phyloP scores from a whole-genome alignment of 2,329 filamentous ascomycete species.

The Xylaria sp. region DNA sequence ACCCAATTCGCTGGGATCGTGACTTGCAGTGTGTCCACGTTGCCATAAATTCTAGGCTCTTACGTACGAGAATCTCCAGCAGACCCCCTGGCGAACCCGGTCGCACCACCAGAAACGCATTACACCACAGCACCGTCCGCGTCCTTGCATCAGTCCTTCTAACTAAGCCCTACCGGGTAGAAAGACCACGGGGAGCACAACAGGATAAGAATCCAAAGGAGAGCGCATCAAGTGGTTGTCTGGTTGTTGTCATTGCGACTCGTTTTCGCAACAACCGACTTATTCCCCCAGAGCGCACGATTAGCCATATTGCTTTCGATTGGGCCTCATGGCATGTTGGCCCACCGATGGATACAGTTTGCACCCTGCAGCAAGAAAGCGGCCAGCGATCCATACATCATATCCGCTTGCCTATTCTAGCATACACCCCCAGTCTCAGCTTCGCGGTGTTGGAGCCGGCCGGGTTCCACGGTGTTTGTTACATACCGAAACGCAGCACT shows the following conservation, averaged over 20 bases:
- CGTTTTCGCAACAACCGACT: neutral
- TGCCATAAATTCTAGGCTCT: constrained; percentile 35
- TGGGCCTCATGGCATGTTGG: constrained; percentile 21
- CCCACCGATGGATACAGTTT: constrained; percentile 30
- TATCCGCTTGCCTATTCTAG: constrained; percentile 34
- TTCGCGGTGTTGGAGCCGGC: constrained; percentile 14
- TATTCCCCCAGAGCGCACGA: constrained; percentile 10
- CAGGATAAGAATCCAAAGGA: neutral
- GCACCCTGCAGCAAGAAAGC: constrained; percentile 22
- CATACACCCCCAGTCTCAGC: constrained; percentile 12
- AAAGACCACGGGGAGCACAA: neutral
- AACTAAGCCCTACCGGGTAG: constrained; percentile 19
- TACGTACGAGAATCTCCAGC: constrained; percentile 46
- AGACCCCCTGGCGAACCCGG: constrained; percentile 22
- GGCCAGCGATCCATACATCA: constrained; percentile 27
- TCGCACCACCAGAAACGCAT: constrained; percentile 24
- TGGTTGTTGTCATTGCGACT: neutral
- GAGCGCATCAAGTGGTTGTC: neutral
- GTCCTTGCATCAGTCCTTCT: constrained; percentile 22
- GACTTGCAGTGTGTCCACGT: constrained; percentile 38
- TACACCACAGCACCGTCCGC: constrained; percentile 21
- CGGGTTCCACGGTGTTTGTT: constrained; percentile 6
- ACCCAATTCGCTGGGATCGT: constrained; percentile 44
- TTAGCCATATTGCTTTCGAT: constrained; percentile 26
- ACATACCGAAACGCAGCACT: constrained; percentile 2